phyloP scores from a whole-genome alignment of 257 asterid genomes.

The Gardenia jasminoides region DNA sequence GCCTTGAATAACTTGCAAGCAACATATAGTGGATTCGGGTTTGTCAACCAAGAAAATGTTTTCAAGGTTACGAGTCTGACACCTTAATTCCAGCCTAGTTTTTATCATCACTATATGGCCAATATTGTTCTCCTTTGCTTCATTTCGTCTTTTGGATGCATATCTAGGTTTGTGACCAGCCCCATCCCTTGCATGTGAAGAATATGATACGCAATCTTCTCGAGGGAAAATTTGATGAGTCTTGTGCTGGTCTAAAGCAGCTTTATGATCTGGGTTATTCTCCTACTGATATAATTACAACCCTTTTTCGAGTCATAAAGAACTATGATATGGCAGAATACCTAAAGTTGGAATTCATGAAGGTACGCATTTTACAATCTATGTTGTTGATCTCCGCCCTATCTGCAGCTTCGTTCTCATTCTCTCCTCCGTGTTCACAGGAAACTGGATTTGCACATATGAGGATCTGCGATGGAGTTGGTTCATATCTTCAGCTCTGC shows the following conservation, averaged over 20 bases:
- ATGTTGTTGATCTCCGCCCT: background rate
- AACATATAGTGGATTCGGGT: conserved; percentile 89
- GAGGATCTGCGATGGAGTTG: conserved; percentile 98
- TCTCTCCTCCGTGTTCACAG: conserved; percentile 34
- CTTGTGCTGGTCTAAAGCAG: conserved; percentile 87
- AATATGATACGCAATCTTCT: conserved; percentile 82
- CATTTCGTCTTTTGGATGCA: conserved; percentile 5
- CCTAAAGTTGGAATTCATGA: conserved; percentile 87
- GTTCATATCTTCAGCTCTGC: conserved; percentile 91
- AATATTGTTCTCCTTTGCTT: background rate
- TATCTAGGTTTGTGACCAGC: conserved; percentile 92
- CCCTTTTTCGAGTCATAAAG: conserved; percentile 87
- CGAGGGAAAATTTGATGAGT: conserved; percentile 88
- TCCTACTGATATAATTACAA: conserved; percentile 96
- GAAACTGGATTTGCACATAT: conserved; percentile 97
- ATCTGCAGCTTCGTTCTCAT: background rate
- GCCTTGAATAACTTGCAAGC: conserved; percentile 98
- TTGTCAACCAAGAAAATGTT: conserved; percentile 94
- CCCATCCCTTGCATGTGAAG: conserved; percentile 95
- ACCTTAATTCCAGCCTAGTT: background rate
- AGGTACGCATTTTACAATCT: conserved; percentile 40
- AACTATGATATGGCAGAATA: conserved; percentile 93
- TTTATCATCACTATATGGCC: background rate
- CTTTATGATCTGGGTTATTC: conserved; percentile 94
- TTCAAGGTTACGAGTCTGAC: conserved; percentile 64